Percentiles rank a stretch among this genome's conserved stretches.
These are phyloP conservation scores for Fonsecaea multimorphosa DNA, from an alignment of 2,329 filamentous ascomycete genomes.

Conservation along the genomic window DNA sequence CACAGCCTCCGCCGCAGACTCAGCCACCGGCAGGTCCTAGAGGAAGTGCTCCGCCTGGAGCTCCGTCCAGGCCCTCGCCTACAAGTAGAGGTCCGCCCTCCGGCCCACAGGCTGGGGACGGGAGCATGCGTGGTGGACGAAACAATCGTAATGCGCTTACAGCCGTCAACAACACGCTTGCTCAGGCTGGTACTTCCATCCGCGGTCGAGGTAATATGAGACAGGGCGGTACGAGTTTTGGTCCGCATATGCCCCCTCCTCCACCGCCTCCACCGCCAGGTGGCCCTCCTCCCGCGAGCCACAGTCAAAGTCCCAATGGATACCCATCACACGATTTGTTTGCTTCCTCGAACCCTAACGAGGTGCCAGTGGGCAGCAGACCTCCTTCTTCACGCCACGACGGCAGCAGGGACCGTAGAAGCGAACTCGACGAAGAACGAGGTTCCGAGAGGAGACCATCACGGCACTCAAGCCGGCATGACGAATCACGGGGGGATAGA, in stretches of 20 bases:
- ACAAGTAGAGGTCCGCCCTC: conserved; percentile 47
- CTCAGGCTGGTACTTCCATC: conserved; percentile 50
- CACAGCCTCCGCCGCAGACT: conserved; percentile 39
- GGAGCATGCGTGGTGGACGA: conserved; percentile 46
- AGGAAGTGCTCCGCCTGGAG: conserved; percentile 43
- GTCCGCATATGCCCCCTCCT: conserved; percentile 38
- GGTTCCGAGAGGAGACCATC: conserved; percentile 38
- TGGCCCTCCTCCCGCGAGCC: conserved; percentile 44
- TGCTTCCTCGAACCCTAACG: conserved; percentile 39
- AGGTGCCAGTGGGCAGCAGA: conserved; percentile 39
- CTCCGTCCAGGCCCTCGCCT: conserved; percentile 46
- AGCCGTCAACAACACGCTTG: conserved; percentile 55
- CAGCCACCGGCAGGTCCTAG: conserved; percentile 51
- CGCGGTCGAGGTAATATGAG: conserved; percentile 49
- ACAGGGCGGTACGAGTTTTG: conserved; percentile 41
- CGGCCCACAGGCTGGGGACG: conserved; percentile 46
- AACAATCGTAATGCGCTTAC: conserved; percentile 53
- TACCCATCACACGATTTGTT: conserved; percentile 46
- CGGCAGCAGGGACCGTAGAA: conserved; percentile 30
- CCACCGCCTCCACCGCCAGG: conserved; percentile 40
- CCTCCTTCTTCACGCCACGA: conserved; percentile 34
- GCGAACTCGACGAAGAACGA: conserved; percentile 29
- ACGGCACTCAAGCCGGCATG: conserved; percentile 35
- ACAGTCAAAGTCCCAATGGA: conserved; percentile 39
- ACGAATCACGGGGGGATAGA: conserved; percentile 33